These are phyloP conservation scores for Venturia asperata DNA, from an alignment of 2,329 filamentous ascomycete genomes.

Conservation along the genomic window DNA sequence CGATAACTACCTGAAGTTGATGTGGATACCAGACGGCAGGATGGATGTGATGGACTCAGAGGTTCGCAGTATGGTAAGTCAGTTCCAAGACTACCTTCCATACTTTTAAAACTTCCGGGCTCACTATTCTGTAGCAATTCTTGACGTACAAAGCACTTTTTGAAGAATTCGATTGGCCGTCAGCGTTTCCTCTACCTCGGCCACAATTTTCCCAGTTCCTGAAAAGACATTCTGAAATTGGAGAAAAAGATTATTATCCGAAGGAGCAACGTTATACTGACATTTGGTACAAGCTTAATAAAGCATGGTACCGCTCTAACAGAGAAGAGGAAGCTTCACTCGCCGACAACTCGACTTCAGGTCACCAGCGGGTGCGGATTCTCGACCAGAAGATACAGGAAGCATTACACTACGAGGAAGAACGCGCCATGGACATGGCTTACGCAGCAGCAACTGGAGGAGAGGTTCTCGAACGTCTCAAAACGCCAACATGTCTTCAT, in stretches of 20 bases:
- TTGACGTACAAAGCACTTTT: conserved; percentile 4
- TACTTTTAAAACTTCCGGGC: neutral
- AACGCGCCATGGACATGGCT: conserved; percentile 1
- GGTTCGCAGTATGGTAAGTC: neutral
- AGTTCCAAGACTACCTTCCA: neutral
- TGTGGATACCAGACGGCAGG: conserved; percentile 8
- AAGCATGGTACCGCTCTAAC: neutral
- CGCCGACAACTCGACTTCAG: neutral
- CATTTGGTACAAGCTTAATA: neutral
- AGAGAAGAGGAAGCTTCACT: neutral
- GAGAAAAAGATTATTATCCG: neutral
- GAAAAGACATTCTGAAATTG: neutral
- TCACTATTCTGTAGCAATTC: neutral
- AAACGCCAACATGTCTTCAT: neutral
- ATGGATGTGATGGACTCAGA: conserved; percentile 3
- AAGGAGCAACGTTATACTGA: neutral
- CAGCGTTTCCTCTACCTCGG: neutral
- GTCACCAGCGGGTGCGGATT: neutral
- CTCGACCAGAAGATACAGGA: conserved; percentile 2
- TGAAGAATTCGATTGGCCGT: neutral
- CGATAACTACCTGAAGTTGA: neutral
- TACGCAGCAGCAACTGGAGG: neutral
- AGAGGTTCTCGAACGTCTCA: neutral
- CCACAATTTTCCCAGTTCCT: neutral
- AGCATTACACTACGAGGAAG: neutral